Base-by-base conservation (phyloP, 2,329 filamentous ascomycete genomes). In the Pseudopithomyces maydicus region DNA sequence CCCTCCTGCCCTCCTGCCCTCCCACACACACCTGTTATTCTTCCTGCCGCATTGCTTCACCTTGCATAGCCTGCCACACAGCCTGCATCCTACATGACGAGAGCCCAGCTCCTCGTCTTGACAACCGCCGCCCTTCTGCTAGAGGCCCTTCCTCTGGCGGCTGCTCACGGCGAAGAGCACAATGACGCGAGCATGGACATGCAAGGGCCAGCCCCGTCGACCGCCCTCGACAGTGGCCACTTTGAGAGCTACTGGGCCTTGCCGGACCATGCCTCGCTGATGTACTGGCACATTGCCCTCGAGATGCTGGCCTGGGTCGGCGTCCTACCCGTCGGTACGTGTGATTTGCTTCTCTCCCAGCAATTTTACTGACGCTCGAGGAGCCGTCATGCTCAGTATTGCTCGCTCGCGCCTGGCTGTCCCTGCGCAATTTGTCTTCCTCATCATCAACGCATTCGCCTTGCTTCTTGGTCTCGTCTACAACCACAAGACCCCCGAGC, bases 381-480 rank as follows among this genome's bases (percentile, higher is more conserved):
- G 66, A 95, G 91, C 86, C 63, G 88, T 96, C 47, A 91, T 97
- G 87, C 82, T 98, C 62, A 96, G 92, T 54, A 81, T 97, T 61
- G 89, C 89, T 35, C 86, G 85, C 58, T 97, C 93, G 42, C 85
- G 89, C 60, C 88, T 90, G 66, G 88, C 88, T 1, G 80, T 96
- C 2, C 80, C 83, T 0, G 77, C 82, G 1, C 93, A 97, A 69
- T 82, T 92, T 58, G 59, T 71, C 19, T 82, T 81, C 68, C 75
- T 81, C 45, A 52, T 71, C 26, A 52, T 76, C 22, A 81, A 81
- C 58, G 73, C 74, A 36, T 61, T 79, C 52, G 72, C 77, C 50
- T 67, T 79, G 23, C 60, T 79, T 52, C 59, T 78, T 51, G 68
- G 76, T 56, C 63, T 78, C 55, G 59, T 78, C 55, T 97, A 97